phyloP scores from a whole-genome alignment of 179 eudicot species.

The Vitellaria paradoxa region DNA sequence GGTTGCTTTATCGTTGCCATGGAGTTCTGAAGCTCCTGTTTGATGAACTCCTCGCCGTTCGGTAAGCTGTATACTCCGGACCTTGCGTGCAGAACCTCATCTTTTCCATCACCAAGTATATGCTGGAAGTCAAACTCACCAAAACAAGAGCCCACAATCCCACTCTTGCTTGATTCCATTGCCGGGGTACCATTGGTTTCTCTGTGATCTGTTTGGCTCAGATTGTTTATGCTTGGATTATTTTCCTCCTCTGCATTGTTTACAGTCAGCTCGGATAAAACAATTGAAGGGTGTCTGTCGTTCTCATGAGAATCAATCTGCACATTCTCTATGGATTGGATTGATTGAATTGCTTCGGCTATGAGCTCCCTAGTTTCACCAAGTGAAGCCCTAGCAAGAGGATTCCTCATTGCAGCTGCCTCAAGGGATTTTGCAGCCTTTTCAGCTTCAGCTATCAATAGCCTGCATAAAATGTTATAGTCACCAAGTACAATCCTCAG shows the following conservation, averaged over 20 bases:
- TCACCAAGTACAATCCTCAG: no score
- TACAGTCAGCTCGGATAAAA: conserved; percentile 13
- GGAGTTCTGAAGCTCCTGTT: conserved; percentile 13
- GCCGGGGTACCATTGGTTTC: conserved; percentile 30
- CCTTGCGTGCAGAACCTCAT: conserved; percentile 13
- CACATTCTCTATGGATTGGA: conserved; percentile 53
- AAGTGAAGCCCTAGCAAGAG: conserved; percentile 79
- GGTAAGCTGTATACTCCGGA: conserved; percentile 15
- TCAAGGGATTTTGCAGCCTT: conserved; percentile 87
- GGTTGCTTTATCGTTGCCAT: conserved; percentile 13
- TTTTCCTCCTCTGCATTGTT: conserved; percentile 16
- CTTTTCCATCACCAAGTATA: conserved; percentile 17
- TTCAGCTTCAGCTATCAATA: conserved; percentile 81
- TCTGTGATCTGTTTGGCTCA: background rate
- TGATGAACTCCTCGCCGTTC: conserved; percentile 18
- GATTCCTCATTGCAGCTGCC: conserved; percentile 66
- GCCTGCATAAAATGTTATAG: conserved; percentile 35
- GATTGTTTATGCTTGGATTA: background rate
- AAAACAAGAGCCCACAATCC: conserved; percentile 22
- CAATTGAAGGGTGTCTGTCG: background rate
- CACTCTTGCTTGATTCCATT: conserved; percentile 14
- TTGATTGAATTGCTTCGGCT: conserved; percentile 71
- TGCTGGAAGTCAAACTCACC: conserved; percentile 22
- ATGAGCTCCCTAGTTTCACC: conserved; percentile 75
- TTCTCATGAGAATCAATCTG: conserved; percentile 20